These are phyloP conservation scores for Simmondsia chinensis DNA, from an alignment of 148 eudicot genomes.

Conservation along the genomic window DNA sequence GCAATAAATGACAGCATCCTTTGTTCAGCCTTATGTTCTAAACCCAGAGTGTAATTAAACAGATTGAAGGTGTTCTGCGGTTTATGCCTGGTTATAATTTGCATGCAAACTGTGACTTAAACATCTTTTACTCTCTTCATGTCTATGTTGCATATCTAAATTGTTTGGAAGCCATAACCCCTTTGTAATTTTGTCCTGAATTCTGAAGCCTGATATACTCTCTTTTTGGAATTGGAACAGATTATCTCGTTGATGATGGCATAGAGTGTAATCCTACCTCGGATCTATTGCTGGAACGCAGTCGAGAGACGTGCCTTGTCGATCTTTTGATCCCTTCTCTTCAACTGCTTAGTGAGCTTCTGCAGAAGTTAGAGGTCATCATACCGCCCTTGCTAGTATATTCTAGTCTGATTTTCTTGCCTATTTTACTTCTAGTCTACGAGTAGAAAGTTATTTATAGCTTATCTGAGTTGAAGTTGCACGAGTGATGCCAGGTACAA, in stretches of 20 bases:
- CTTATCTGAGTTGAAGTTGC: too few species aligned
- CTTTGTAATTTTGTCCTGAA: background rate
- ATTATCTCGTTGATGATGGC: slow-evolving; percentile 99
- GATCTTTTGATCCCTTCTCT: slow-evolving; percentile 81
- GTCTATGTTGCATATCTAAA: too few species aligned
- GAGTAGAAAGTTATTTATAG: too few species aligned
- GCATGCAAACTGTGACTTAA: too few species aligned
- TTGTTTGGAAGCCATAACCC: too few species aligned
- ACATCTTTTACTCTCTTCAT: too few species aligned
- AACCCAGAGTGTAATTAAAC: too few species aligned
- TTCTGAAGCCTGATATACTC: background rate
- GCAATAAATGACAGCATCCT: too few species aligned
- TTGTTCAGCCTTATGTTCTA: too few species aligned
- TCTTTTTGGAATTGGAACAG: slow-evolving; percentile 31
- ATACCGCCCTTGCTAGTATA: slow-evolving; percentile 6
- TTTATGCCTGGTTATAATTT: too few species aligned
- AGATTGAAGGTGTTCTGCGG: too few species aligned
- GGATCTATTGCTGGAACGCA: slow-evolving; percentile 89
- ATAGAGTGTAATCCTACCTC: slow-evolving; percentile 87
- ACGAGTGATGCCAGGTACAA: too few species aligned
- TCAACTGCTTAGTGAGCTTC: slow-evolving; percentile 58
- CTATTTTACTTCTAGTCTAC: background rate
- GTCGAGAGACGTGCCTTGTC: slow-evolving; percentile 75
- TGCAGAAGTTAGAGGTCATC: slow-evolving; percentile 68
- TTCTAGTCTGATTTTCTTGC: background rate